Base-by-base conservation (phyloP, 345 rosid genomes). In the Arabis alpina region DNA sequence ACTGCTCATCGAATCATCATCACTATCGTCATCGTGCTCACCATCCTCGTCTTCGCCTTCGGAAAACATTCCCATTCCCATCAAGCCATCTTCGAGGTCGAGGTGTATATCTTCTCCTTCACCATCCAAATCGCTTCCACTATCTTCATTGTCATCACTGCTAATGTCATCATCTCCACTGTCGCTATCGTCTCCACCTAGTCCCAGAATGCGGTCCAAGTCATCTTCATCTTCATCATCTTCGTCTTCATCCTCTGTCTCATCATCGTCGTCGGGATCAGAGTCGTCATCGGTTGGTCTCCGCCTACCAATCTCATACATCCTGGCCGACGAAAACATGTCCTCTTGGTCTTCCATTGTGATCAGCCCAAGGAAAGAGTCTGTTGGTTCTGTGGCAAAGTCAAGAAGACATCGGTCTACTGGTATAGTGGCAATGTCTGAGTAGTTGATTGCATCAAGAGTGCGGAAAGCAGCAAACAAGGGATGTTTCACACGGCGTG, bases 331-430 rank as follows among this genome's bases (percentile, higher is more conserved):
- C 40, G 98, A 88, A 62, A 78, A 80, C 98, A 94, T 86, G 49
- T 89, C 98, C 30, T 91, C 98, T 75, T 91, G 92, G 79, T 89
- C 98, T 72, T 91, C 98, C 98, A 94, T 84, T 27, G 99, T 89
- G 54, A 91, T 75, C 86, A 94, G 77, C 40, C 97, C 97, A 62
- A 85, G 85, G 78, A 86, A 89, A 13, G 99, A 94, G 74, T 94
- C 99, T 0, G 96, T 91, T 9, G 89, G 85, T 69, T 89, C 99
- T 1, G 96, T 88, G 42, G 96, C 89, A 71, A 94, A 94, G 87
- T 94, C 99, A 4, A 91, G 98, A 75, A 94, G 98, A 64, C 99
- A 94, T 3, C 98, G 87, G 72, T 94, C 99, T 10, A 94, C 88
- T 0, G 98, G 96, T 60, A 80, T 83, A 8, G 98, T 91, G 28